Percentiles rank a stretch among this genome's conserved stretches.
phyloP scores from a whole-genome alignment of 306 rosid species.

The Casuarina equisetifolia region DNA sequence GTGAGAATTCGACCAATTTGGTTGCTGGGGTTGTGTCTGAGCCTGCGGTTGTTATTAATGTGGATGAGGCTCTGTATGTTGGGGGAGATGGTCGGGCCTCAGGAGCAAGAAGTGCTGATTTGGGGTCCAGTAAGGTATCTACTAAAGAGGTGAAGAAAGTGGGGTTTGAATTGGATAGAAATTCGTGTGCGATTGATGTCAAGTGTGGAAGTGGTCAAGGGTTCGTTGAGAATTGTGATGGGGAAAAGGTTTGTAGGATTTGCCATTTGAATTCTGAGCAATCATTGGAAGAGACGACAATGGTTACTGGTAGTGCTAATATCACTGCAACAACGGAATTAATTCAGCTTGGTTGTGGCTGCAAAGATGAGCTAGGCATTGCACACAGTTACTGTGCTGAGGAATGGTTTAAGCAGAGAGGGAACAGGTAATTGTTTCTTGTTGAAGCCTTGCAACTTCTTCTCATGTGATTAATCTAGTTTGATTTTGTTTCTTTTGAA shows the following conservation, averaged over 20 bases:
- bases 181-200: constrained; percentile 56
- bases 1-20: constrained; percentile 39
- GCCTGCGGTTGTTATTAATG: constrained; percentile 47
- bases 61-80: constrained; percentile 39
- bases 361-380: constrained; percentile 89
- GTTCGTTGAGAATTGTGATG: constrained; percentile 47
- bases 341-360: constrained; percentile 83
- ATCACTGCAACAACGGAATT: constrained; percentile 41
- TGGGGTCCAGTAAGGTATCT: constrained; percentile 41
- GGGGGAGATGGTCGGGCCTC: constrained; percentile 36
- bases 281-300: constrained; percentile 43
- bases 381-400: constrained; percentile 89
- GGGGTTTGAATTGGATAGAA: constrained; percentile 46
- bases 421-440: constrained; percentile 70
- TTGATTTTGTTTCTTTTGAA: constrained; percentile 19
- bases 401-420: constrained; percentile 85
- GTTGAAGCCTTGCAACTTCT: constrained; percentile 6
- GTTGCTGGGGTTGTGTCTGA: constrained; percentile 44
- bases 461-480: background rate
- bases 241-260: constrained; percentile 85
- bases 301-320: constrained; percentile 22
- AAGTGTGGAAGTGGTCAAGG: constrained; percentile 47
- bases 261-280: constrained; percentile 73
- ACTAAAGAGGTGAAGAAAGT: constrained; percentile 37
- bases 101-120: constrained; percentile 37